A percentile compares a stretch with the other conserved stretches of the same genome.
Evolutionary conservation across 192 early-diverging fungal species (phyloP).

Genomic region (Coemansia sp.): DNA sequence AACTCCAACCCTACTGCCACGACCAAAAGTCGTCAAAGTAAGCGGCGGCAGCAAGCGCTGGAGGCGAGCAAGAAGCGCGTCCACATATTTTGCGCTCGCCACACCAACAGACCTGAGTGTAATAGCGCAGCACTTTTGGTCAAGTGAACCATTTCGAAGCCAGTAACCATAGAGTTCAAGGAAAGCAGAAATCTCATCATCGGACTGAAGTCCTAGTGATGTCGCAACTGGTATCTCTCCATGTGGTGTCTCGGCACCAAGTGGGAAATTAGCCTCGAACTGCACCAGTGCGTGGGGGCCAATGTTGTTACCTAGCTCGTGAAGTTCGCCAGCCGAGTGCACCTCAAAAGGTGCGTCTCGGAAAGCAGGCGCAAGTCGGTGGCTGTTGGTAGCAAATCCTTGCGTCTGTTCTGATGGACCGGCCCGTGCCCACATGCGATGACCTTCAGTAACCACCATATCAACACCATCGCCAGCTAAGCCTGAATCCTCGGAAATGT

Average conservation of each 20-base stretch:
- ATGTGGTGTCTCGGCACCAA: conserved; percentile 2
- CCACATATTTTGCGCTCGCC: conserved; percentile 2
- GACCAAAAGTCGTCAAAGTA: not conserved
- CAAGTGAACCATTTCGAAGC: conserved; percentile 14
- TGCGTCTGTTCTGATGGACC: not conserved
- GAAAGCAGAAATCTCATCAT: conserved; percentile 17
- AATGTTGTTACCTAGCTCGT: conserved; percentile 10
- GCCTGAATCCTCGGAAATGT: conserved; percentile 12
- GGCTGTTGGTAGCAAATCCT: not conserved
- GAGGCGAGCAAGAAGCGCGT: conserved; percentile 7
- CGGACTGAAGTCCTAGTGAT: conserved; percentile 8
- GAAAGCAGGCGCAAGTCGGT: not conserved
- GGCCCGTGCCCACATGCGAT: conserved; percentile 29
- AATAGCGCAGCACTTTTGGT: not conserved
- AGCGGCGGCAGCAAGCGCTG: conserved; percentile 4
- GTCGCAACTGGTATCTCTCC: conserved; percentile 6
- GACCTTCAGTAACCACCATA: conserved; percentile 20
- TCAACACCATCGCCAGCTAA: conserved; percentile 25
- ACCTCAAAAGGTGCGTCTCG: not conserved
- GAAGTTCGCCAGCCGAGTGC: conserved; percentile 6
- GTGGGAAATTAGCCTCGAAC: conserved; percentile 23
- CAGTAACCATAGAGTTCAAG: conserved; percentile 33
- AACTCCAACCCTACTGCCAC: not conserved
- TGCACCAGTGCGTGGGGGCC: conserved; percentile 20
- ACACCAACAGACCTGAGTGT: not conserved